phyloP scores from a whole-genome alignment of 2,329 filamentous ascomycete genomes.

The Ascochyta rabiei region DNA sequence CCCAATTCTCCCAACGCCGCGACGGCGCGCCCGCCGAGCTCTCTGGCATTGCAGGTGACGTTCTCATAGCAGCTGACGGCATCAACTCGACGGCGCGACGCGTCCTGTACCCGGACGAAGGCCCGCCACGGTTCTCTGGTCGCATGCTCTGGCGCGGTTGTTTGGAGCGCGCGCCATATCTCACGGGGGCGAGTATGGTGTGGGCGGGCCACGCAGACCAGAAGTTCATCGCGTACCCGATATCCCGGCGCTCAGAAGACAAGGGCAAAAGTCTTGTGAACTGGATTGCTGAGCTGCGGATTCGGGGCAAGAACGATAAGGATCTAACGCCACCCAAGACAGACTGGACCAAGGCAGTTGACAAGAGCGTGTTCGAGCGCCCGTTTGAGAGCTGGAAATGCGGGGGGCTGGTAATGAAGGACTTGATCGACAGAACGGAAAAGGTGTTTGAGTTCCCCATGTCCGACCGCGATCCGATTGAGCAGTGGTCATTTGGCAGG shows the following conservation, averaged over 20 bases:
- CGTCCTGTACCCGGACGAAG: constrained; percentile 53
- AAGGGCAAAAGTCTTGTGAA: constrained; percentile 52
- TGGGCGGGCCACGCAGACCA: constrained; percentile 56
- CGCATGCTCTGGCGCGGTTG: constrained; percentile 56
- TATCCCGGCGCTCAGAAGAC: constrained; percentile 46
- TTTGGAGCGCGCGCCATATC: constrained; percentile 49
- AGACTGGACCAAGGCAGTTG: constrained; percentile 53
- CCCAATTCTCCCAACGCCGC: constrained; percentile 42
- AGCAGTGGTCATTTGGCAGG: constrained; percentile 46
- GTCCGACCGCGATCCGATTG: constrained; percentile 53
- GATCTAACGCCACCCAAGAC: constrained; percentile 53
- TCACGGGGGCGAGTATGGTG: constrained; percentile 54
- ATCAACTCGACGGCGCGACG: constrained; percentile 53
- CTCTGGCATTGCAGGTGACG: constrained; percentile 40
- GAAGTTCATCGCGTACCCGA: constrained; percentile 57
- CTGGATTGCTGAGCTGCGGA: constrained; percentile 55
- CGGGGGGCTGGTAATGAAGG: constrained; percentile 51
- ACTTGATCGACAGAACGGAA: constrained; percentile 51
- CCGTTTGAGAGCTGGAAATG: constrained; percentile 52
- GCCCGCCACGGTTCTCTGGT: constrained; percentile 53
- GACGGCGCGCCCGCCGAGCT: constrained; percentile 35
- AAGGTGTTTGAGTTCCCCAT: constrained; percentile 56
- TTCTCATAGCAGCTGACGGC: constrained; percentile 53
- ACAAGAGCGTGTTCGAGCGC: constrained; percentile 49
- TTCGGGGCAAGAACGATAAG: constrained; percentile 50